Conservation (phyloP, 1,139 yeast species). For the Starmera stellimalicola region DNA sequence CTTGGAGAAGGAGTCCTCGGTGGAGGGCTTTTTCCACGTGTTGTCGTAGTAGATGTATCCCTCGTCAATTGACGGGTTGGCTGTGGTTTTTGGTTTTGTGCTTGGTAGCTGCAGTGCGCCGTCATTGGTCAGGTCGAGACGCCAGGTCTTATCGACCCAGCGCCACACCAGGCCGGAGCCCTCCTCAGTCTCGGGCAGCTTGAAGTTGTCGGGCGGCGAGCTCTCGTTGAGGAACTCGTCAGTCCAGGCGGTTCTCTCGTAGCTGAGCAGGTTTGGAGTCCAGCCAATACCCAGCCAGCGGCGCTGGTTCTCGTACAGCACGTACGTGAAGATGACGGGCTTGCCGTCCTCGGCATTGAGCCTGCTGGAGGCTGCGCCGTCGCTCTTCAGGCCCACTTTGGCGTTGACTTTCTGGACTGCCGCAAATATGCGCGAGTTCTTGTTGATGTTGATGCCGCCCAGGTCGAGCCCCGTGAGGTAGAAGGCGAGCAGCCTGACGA, state of each 20-base stretch:
- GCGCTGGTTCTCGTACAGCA: slow-evolving; percentile 90
- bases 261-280: slow-evolving; percentile 85
- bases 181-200: slow-evolving; percentile 66
- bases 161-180: slow-evolving; percentile 74
- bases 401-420: slow-evolving; percentile 41
- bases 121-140: slow-evolving; percentile 80
- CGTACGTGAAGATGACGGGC: slow-evolving; percentile 84
- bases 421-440: slow-evolving; percentile 45
- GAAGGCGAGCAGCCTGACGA: slow-evolving; percentile 61
- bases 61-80: slow-evolving; percentile 71
- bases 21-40: slow-evolving; percentile 86
- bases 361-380: background rate
- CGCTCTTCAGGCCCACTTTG: slow-evolving; percentile 15
- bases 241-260: slow-evolving; percentile 95
- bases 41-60: slow-evolving; percentile 87
- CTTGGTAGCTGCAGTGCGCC: slow-evolving; percentile 69
- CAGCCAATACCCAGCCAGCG: slow-evolving; percentile 98
- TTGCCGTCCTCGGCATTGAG: slow-evolving; percentile 34
- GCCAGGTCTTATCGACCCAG: slow-evolving; percentile 93
- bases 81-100: slow-evolving; percentile 59
- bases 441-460: slow-evolving; percentile 37
- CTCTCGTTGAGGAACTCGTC: slow-evolving; percentile 90
- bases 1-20: slow-evolving; percentile 82
- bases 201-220: slow-evolving; percentile 64
- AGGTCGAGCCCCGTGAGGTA: slow-evolving; percentile 85